These are phyloP conservation scores for Fagopyrum homotropicum DNA, from an alignment of 148 eudicot genomes.

Conservation along the genomic window DNA sequence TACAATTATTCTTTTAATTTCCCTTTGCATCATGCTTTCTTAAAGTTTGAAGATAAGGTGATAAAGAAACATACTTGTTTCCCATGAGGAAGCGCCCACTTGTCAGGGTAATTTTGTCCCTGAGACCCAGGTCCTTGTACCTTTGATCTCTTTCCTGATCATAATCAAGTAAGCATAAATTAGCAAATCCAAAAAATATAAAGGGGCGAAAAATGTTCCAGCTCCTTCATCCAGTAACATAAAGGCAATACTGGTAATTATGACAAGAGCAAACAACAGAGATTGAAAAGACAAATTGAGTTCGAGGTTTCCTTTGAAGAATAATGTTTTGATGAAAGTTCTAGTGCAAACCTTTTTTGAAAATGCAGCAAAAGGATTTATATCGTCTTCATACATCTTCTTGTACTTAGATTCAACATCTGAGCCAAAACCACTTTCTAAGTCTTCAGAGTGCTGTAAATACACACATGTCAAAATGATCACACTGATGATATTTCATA, in stretches of 20 bases:
- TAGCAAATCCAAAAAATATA: not conserved
- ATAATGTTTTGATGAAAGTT: conserved; percentile 7
- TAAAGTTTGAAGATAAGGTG: not conserved
- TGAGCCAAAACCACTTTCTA: conserved; percentile 87
- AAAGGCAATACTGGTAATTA: not conserved
- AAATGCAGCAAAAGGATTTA: conserved; percentile 99
- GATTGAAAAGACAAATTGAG: not conserved
- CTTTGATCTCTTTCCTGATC: conserved; percentile 94
- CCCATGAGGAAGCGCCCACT: conserved; percentile 99
- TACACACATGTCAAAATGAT: not conserved
- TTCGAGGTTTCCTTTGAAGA: not conserved
- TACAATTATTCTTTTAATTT: not conserved
- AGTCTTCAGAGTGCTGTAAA: conserved; percentile 77
- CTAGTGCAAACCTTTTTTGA: conserved; percentile 65
- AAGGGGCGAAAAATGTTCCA: not conserved
- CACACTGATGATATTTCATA: no score
- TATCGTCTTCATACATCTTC: conserved; percentile 98
- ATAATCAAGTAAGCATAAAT: not conserved
- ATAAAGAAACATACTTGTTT: conserved; percentile 61
- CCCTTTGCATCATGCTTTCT: not conserved
- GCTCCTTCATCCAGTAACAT: not conserved
- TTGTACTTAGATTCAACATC: conserved; percentile 99
- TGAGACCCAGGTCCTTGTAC: conserved; percentile 90
- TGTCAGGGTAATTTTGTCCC: conserved; percentile 94
- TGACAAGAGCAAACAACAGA: not conserved